A percentile compares a stretch with the other conserved stretches of the same genome.
Conservation (phyloP, 2,329 filamentous ascomycete species). For the Calonectria hawksworthii region DNA sequence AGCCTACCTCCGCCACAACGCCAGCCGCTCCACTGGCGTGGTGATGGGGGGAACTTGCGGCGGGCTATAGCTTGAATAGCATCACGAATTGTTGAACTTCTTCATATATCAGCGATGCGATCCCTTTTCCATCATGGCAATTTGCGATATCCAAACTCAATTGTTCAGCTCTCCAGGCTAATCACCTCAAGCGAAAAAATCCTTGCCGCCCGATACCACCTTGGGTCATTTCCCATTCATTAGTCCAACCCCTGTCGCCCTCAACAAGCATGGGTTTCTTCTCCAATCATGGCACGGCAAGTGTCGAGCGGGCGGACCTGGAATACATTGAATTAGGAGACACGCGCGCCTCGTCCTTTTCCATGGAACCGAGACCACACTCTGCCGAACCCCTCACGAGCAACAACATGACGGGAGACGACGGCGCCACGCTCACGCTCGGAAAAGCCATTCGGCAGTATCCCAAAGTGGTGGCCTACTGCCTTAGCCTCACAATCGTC, state of each 20-base stretch:
- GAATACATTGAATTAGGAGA: slow-evolving; percentile 30
- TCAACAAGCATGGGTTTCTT: slow-evolving; percentile 2
- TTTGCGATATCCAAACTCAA: neutral
- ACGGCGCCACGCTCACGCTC: slow-evolving; percentile 34
- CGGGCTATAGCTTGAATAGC: too few species aligned
- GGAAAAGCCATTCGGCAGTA: slow-evolving; percentile 45
- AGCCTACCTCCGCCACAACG: neutral
- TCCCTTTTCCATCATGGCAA: neutral
- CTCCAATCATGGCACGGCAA: neutral
- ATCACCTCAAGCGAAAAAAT: slow-evolving; percentile 7
- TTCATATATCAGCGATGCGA: neutral
- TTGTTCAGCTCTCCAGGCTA: neutral
- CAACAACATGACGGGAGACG: neutral
- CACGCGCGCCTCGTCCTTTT: neutral
- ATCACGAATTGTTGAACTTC: neutral
- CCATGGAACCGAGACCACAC: slow-evolving; percentile 13
- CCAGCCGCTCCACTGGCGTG: neutral
- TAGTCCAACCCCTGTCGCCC: neutral
- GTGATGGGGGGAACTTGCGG: neutral
- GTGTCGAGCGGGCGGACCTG: neutral
- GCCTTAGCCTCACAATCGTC: slow-evolving; percentile 43
- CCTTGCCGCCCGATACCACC: slow-evolving; percentile 6
- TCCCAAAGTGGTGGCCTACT: slow-evolving; percentile 46
- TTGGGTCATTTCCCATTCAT: neutral
- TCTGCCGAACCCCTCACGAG: neutral